Evolutionary conservation across 208 protist species (phyloP), one percentile per base, ranked within the genome.

Genomic region (Crithidia mellificae): DNA sequence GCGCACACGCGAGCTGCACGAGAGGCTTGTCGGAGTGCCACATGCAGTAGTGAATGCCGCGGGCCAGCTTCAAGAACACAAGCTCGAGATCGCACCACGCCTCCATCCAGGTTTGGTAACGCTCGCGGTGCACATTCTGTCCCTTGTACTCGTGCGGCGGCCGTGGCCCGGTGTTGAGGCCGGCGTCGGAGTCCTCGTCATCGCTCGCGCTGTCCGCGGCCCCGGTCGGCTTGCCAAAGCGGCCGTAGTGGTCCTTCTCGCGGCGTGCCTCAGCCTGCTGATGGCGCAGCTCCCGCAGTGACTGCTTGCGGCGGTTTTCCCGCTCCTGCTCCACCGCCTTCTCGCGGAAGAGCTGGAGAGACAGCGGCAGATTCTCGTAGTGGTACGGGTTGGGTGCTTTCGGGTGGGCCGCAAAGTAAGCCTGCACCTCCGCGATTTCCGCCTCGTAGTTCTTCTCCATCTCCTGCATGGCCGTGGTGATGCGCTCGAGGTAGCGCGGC

Each of bases 1-100:
- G 65, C 41, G 93, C 90, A 57, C 91, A 96, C 41, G 81, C 85
- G 6, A 88, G 82, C 78, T 97, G 93, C 25, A 95, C 93, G 0
- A 94, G 78, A 12, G 88, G 93, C 80, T 97, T 97, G 77, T 97
- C 93, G 0, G 87, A 90, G 77, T 97, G 93, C 90, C 90, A 97
- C 24, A 97, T 74, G 74, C 90, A 96, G 79, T 87, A 97, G 72
- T 85, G 84, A 15, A 96, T 71, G 44, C 90, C 93, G 22, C 87
- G 85, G 54, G 80, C 85, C 2, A 97, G 78, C 77, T 97, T 97
- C 52, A 91, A 63, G 20, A 94, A 78, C n/a, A 93, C 74, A 7
- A 94, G 77, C 80, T 93, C 83, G 12, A 93, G 15, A 36, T 96
- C 85, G 39, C 75, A 78, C 87, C 89, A 95, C 39, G 78, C 59